phyloP scores from a whole-genome alignment of 257 asterid genomes.

The Craterostigma plantagineum region DNA sequence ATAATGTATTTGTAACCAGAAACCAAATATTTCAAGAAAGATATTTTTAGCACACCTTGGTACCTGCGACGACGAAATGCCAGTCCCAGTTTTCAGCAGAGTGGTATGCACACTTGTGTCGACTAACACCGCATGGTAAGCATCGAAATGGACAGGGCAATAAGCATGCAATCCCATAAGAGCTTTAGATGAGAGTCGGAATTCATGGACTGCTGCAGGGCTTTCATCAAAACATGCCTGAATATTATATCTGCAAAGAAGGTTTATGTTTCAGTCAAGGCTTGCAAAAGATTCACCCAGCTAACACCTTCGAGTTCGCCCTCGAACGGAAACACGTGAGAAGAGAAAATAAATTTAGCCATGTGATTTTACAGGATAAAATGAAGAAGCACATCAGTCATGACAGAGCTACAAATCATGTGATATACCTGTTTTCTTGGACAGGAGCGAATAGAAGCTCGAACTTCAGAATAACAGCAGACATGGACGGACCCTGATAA shows the following conservation, averaged over 20 bases:
- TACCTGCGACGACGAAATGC: slow-evolving; percentile 50
- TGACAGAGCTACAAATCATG: background rate
- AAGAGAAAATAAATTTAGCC: no score
- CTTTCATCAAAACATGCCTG: slow-evolving; percentile 46
- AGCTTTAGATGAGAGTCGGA: slow-evolving; percentile 81
- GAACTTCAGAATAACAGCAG: slow-evolving; percentile 77
- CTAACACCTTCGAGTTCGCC: no score
- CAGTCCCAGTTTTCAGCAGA: slow-evolving; percentile 52
- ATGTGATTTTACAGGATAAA: no score
- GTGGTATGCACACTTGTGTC: slow-evolving; percentile 67
- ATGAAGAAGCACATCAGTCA: slow-evolving; percentile 1
- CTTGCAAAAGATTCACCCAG: no score
- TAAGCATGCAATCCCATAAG: slow-evolving; percentile 87
- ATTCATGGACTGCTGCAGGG: slow-evolving; percentile 91
- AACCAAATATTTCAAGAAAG: no score
- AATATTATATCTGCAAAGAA: slow-evolving; percentile 32
- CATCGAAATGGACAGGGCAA: slow-evolving; percentile 92
- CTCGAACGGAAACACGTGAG: no score
- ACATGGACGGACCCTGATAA: slow-evolving; percentile 46
- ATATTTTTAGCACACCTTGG: slow-evolving; percentile 47
- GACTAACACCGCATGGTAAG: slow-evolving; percentile 75
- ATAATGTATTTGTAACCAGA: no score
- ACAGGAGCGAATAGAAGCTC: slow-evolving; percentile 84
- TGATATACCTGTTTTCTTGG: slow-evolving; percentile 53
- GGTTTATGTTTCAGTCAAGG: no score